Percentiles rank a stretch among this genome's conserved stretches.
Conservation (phyloP, 306 rosid species). For the Gleditsia sinensis region DNA sequence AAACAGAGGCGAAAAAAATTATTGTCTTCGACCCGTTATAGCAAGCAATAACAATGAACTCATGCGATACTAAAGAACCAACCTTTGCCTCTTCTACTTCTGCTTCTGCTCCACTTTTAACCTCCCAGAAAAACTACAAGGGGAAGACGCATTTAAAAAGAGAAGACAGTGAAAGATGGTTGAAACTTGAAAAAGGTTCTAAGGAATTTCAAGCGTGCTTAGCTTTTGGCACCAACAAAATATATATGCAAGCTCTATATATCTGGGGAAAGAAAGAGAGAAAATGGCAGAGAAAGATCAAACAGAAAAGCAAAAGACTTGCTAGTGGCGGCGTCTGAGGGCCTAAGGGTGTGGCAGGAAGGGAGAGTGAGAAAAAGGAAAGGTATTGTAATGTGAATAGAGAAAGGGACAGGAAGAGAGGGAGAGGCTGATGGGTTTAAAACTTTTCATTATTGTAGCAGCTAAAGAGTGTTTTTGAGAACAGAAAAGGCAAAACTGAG, state of each 20-base stretch:
- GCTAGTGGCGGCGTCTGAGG: slow-evolving; percentile 13
- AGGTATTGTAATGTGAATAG: background rate
- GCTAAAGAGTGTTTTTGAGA: background rate
- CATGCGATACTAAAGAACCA: background rate
- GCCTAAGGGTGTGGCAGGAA: slow-evolving; percentile 3
- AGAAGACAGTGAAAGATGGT: background rate
- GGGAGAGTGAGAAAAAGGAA: background rate
- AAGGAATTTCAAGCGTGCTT: slow-evolving; percentile 14
- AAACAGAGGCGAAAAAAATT: background rate
- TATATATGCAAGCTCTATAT: background rate
- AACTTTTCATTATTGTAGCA: slow-evolving; percentile 18
- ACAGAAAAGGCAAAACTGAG: background rate
- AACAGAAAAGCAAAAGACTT: background rate
- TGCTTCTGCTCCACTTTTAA: background rate
- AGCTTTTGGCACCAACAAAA: no score
- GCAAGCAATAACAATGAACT: background rate
- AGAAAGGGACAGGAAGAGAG: background rate
- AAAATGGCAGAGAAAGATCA: background rate
- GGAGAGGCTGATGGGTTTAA: slow-evolving; percentile 6
- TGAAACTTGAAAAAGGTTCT: background rate
- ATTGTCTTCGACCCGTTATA: background rate
- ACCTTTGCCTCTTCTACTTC: background rate
- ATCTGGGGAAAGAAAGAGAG: background rate
- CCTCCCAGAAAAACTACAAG: background rate
- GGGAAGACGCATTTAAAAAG: background rate